Percentiles rank a stretch among this genome's conserved stretches.
These are phyloP conservation scores for Calocybe cyanea DNA, from an alignment of 768 basidiomycete species.

Conservation along the genomic window DNA sequence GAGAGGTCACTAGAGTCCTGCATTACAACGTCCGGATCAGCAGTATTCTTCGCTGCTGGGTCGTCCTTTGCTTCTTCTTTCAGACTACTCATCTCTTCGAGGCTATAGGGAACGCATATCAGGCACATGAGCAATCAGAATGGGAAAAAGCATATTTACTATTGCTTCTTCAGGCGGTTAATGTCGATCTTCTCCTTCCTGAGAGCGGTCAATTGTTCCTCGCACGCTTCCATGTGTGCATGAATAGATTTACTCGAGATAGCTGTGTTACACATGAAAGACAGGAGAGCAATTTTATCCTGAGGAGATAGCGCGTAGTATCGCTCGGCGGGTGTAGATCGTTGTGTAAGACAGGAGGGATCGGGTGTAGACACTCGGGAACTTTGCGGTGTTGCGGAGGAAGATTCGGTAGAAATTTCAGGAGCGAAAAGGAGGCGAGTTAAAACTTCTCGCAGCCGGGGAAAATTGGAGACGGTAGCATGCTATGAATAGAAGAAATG, in stretches of 20 bases:
- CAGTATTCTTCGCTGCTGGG: slow-evolving; percentile 37
- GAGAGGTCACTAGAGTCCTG: slow-evolving; percentile 73
- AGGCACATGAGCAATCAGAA: slow-evolving; percentile 8
- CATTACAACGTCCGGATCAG: slow-evolving; percentile 56
- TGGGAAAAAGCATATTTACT: slow-evolving; percentile 49
- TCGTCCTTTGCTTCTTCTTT: slow-evolving; percentile 54
- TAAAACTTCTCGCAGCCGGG: slow-evolving; percentile 65
- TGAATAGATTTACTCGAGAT: slow-evolving; percentile 89
- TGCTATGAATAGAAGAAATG: too few relatives aligned
- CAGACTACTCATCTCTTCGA: slow-evolving; percentile 72
- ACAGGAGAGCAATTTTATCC: slow-evolving; percentile 82
- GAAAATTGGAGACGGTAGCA: slow-evolving; percentile 50
- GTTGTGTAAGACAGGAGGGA: slow-evolving; percentile 33
- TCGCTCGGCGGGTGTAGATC: slow-evolving; percentile 57
- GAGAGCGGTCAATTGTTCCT: slow-evolving; percentile 84
- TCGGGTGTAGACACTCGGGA: slow-evolving; percentile 47
- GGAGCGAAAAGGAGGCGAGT: slow-evolving; percentile 73
- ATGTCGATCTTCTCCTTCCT: slow-evolving; percentile 96
- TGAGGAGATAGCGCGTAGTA: slow-evolving; percentile 70
- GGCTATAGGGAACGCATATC: slow-evolving; percentile 33
- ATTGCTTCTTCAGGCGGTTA: slow-evolving; percentile 83
- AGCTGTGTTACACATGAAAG: slow-evolving; percentile 86
- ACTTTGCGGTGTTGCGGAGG: slow-evolving; percentile 38
- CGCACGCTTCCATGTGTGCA: slow-evolving; percentile 85
- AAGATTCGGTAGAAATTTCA: slow-evolving; percentile 41